Percentiles rank a stretch among this genome's conserved stretches.
Conservation (phyloP, 2,329 filamentous ascomycete species). For the Amauroascus verrucosus region DNA sequence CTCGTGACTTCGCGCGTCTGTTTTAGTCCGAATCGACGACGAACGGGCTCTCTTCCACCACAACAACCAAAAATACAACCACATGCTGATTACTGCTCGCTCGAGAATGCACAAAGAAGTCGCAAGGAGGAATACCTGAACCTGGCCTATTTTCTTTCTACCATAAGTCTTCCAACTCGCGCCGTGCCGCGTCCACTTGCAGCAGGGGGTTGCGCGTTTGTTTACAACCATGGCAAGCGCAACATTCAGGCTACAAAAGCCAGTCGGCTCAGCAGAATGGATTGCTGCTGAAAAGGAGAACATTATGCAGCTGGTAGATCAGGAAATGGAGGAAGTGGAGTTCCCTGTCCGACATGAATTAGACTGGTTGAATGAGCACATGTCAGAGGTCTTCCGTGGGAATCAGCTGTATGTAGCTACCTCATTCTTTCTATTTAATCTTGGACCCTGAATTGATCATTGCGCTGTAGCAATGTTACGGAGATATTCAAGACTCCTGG, state of each 20-base stretch:
- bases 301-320: conserved; percentile 60
- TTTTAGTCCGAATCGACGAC: too few species aligned
- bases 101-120: neutral
- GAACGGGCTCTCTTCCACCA: too few species aligned
- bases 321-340: conserved; percentile 85
- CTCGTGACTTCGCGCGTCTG: too few species aligned
- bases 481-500: conserved; percentile 75
- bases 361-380: conserved; percentile 98
- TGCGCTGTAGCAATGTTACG: conserved; percentile 59
- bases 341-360: conserved; percentile 88
- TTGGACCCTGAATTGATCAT: neutral
- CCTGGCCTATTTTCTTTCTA: neutral
- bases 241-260: conserved; percentile 32
- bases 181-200: neutral
- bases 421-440: neutral
- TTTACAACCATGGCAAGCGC: conserved; percentile 27
- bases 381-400: conserved; percentile 83
- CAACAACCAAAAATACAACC: too few species aligned
- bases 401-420: conserved; percentile 67
- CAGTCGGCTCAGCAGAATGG: conserved; percentile 77
- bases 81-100: neutral
- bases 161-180: neutral
- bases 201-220: conserved; percentile 10
- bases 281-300: conserved; percentile 73
- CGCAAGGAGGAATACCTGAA: neutral